Base-by-base conservation (phyloP, 2,329 filamentous ascomycete species). In the Fusarium mundagurra region DNA sequence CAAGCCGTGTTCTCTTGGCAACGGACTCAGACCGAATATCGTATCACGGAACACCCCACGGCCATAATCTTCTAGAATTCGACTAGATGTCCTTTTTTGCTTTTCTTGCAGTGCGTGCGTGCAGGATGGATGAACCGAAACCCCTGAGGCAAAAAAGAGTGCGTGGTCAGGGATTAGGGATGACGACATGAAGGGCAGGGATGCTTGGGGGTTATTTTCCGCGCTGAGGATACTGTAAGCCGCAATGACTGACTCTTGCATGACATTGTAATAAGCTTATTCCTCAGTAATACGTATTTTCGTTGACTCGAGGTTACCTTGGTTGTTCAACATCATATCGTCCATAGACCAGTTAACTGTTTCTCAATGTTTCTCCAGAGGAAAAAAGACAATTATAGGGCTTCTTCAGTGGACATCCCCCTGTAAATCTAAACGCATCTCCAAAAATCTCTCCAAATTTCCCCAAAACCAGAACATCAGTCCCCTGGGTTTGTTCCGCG, bases 51-150 rank as follows among this genome's bases (percentile, higher is more conserved):
- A 20, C 69, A 24, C 48, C 58, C 69, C 62, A 60, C 59, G 66
- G 66, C 34, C 33, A 29, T 29, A 47, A 54, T 60, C 62, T 78
- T 78, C 76, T 78, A 72, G 76, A 78, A 78, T 54, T 69, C 59
- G 63, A 67, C 71, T 73, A 76, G 74, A 78, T 78, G 61, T 20
- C 45, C 11, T 29, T 36, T 27, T 29, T 45, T 29, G 10, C 44
- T 41, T 22, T 50, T 29, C 29, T 14, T n/a, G 44, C 36, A 27
- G 54, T 67, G 34, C 27, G 38, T 33, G 17, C 6, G 27, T 33
- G n/a, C 31, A 53, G 22, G 29, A 50, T 50, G 50, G n/a, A 53
- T 36, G 50, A 27, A 36, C 31, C 12, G 22, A 50, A 39, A 24
- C 60, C 61, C 59, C 62, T 67, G 67, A 64, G 58, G 65, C 50